Percentiles rank a stretch among this genome's conserved stretches.
Conservation (phyloP, 176 grass and related monocot genomes). For the Bonia amplexicaulis region DNA sequence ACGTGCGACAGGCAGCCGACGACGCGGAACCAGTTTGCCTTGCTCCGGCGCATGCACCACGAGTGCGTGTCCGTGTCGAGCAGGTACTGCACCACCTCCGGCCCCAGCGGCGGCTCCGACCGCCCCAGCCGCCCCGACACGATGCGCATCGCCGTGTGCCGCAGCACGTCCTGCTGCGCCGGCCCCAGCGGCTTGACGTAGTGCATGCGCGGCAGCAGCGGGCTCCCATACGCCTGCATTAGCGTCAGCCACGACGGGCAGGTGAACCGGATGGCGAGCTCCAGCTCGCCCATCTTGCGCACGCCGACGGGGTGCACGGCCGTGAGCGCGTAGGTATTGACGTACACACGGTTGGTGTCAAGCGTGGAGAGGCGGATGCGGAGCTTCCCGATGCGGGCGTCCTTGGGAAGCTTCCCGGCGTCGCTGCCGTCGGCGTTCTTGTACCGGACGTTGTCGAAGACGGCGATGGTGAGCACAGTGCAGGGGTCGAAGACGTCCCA, state of each 20-base stretch:
- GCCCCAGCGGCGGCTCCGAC: slow-evolving; percentile 92
- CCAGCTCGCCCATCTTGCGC: slow-evolving; percentile 98
- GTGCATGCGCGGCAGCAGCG: slow-evolving; percentile 93
- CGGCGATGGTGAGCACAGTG: slow-evolving; percentile 91
- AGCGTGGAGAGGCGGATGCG: slow-evolving; percentile 88
- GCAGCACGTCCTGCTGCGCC: slow-evolving; percentile 88
- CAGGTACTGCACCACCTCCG: slow-evolving; percentile 91
- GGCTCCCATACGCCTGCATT: slow-evolving; percentile 70
- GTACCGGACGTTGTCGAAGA: slow-evolving; percentile 95
- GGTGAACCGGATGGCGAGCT: slow-evolving; percentile 87
- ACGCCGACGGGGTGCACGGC: slow-evolving; percentile 70
- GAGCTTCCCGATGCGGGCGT: slow-evolving; percentile 80
- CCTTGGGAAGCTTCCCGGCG: slow-evolving; percentile 27
- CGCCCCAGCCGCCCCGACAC: slow-evolving; percentile 73
- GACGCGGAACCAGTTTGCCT: slow-evolving; percentile 94
- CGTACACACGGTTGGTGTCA: slow-evolving; percentile 77
- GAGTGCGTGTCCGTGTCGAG: slow-evolving; percentile 88
- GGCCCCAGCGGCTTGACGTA: slow-evolving; percentile 73
- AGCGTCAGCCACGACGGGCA: slow-evolving; percentile 88
- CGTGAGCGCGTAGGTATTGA: slow-evolving; percentile 60
- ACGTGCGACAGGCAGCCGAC: slow-evolving; percentile 69
- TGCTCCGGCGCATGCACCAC: slow-evolving; percentile 95
- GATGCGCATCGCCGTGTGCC: slow-evolving; percentile 91
- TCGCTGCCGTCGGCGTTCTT: slow-evolving; percentile 16
- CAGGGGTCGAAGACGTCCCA: slow-evolving; percentile 99